Evolutionary conservation across 2,329 filamentous ascomycete genomes (phyloP).

Genomic region (Trichoderma sp.): DNA sequence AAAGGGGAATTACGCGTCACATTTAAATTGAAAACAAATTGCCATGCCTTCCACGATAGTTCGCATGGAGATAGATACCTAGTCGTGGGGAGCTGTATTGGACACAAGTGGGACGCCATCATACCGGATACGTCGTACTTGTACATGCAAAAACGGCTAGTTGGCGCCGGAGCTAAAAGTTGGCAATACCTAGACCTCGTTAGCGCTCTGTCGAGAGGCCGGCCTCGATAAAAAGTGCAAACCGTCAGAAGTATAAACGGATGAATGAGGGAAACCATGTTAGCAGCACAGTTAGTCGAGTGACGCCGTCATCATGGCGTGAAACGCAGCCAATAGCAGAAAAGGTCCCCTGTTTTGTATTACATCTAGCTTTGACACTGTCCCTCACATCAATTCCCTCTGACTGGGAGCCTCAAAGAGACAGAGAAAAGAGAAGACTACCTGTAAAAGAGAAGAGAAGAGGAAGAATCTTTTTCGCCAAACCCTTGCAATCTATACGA

Average conservation of each 20-base stretch:
- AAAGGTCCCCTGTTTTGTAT: background rate
- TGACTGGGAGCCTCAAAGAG: too few species aligned
- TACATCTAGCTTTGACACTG: background rate
- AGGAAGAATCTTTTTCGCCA: background rate
- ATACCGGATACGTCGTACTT: background rate
- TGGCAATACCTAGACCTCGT: background rate
- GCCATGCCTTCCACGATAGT: background rate
- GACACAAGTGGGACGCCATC: background rate
- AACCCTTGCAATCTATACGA: background rate
- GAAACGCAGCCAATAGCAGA: background rate
- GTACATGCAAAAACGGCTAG: background rate
- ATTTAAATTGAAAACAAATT: background rate
- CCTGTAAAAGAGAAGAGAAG: too few species aligned
- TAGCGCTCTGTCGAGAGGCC: background rate
- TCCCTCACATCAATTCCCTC: too few species aligned
- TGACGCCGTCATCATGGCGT: background rate
- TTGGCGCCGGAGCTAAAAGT: constrained; percentile 10
- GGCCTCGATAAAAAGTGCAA: background rate
- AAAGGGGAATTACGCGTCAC: background rate
- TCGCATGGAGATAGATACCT: background rate
- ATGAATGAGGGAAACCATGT: background rate
- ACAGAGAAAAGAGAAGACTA: too few species aligned
- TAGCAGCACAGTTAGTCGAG: background rate
- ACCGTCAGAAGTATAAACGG: background rate
- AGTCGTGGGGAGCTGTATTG: background rate